Evolutionary conservation across 306 rosid species (phyloP), one percentile per base, ranked within the genome.

Genomic region (Prunus salicina): DNA sequence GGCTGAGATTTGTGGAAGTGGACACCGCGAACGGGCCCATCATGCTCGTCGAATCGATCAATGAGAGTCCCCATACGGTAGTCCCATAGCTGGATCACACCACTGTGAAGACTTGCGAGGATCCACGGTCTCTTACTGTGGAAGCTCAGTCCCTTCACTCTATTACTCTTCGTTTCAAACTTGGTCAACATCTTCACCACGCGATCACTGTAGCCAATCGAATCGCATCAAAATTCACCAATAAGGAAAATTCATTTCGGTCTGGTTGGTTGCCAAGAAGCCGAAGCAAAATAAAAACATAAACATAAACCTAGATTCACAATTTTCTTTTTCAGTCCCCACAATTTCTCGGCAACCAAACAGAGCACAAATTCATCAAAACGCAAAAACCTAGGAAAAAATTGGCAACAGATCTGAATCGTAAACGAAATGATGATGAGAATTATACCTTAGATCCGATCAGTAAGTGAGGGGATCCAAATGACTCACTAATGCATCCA

Each of bases 31-130:
- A 94, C 98, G 8, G 98, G 98, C 5, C 98, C 98, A 69, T 94
- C 98, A n/a, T 94, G 98, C 86, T 91, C 98, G 14, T 94, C 98
- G 65, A 94, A 94, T 74, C 91, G 84, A 76, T 94, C 98, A 80
- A 94, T 94, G 38, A 94, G 88, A 38, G 98, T 91, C 5, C 98
- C 98, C 98, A 94, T 94, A 22, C 98, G 94, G 63, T 94, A 94
- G 64, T 94, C 98, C 98, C 98, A 94, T 80, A 94, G 90, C 87
- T 94, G 98, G 89, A 94, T 85, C 89, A 94, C 98, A n/a, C 98
- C 98, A 68, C 97, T 91, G 88, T 94, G 98, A 75, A 94, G 98
- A 90, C 98, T 94, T 64, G 98, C 97, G 30, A 94, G 93, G 89
- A 94, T 87, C 98, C 98, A 94, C 0, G 98, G 98, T 81, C 98